Evolutionary conservation across 495 filamentous ascomycete genomes (phyloP).

Genomic region (Astrothelium subdiscretum): DNA sequence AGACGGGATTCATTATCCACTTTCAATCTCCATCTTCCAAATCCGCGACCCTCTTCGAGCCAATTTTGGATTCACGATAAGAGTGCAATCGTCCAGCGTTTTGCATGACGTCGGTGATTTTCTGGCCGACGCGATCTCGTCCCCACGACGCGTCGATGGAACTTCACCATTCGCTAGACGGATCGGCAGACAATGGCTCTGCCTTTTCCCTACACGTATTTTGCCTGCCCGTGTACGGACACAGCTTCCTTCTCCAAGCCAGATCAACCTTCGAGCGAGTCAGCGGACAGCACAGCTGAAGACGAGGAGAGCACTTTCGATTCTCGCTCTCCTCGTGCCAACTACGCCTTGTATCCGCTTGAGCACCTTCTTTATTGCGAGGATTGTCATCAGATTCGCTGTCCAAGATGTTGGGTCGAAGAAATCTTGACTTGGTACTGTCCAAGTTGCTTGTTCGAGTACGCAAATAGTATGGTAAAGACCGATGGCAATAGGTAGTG

Average conservation of each 20-base stretch:
- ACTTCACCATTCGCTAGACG: too few species aligned
- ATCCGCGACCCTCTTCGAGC: background rate
- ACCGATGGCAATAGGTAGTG: slow-evolving; percentile 80
- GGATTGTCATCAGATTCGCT: slow-evolving; percentile 91
- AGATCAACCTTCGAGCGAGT: slow-evolving; percentile 28
- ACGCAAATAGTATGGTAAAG: slow-evolving; percentile 78
- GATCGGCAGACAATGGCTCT: slow-evolving; percentile 47
- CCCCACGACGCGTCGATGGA: background rate
- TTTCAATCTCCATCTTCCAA: background rate
- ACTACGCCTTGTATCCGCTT: slow-evolving; percentile 84
- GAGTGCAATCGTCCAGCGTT: background rate
- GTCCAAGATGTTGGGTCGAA: slow-evolving; percentile 79
- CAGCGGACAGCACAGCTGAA: slow-evolving; percentile 27
- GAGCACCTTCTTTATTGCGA: slow-evolving; percentile 92
- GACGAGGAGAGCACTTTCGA: slow-evolving; percentile 71
- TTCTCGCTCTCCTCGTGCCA: slow-evolving; percentile 68
- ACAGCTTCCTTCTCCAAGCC: slow-evolving; percentile 16
- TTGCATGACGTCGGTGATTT: background rate
- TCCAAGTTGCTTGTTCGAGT: slow-evolving; percentile 92
- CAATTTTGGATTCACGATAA: background rate
- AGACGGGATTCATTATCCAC: background rate
- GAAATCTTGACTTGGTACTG: slow-evolving; percentile 92
- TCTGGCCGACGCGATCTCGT: background rate
- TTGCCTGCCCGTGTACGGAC: slow-evolving; percentile 85
- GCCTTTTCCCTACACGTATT: slow-evolving; percentile 77